A percentile compares a stretch with the other conserved stretches of the same genome.
Evolutionary conservation across 1,284 basidiomycete genomes (phyloP).

Genomic region (Coriolopsis trogii): DNA sequence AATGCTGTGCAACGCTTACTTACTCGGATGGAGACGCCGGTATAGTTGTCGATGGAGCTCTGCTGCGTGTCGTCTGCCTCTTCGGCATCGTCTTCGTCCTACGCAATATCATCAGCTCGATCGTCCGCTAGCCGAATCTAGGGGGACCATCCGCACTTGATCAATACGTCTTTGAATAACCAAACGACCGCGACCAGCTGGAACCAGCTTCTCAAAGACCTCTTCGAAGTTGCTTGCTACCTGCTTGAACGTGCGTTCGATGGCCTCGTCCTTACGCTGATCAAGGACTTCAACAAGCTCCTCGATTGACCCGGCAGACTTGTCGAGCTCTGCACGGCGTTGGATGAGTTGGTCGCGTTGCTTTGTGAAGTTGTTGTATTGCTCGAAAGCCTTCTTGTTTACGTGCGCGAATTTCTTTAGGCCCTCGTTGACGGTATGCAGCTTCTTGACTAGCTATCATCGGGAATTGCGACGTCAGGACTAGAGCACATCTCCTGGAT

Average conservation of each 20-base stretch:
- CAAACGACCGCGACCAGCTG: constrained; percentile 87
- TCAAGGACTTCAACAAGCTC: constrained; percentile 96
- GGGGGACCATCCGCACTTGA: constrained; percentile 54
- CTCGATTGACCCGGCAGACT: constrained; percentile 87
- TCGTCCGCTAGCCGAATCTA: too few species aligned
- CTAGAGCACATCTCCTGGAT: neutral
- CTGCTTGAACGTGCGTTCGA: constrained; percentile 97
- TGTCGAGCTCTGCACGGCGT: constrained; percentile 89
- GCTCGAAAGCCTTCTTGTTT: constrained; percentile 99
- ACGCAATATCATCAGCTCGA: neutral
- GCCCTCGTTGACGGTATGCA: constrained; percentile 89
- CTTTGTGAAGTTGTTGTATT: constrained; percentile 97
- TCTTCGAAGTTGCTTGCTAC: constrained; percentile 97
- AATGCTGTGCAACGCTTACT: neutral
- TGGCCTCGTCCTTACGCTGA: constrained; percentile 97
- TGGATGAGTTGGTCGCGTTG: constrained; percentile 91
- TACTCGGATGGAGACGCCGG: constrained; percentile 91
- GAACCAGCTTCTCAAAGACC: constrained; percentile 97
- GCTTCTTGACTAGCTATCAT: constrained; percentile 81
- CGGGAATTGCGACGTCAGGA: neutral
- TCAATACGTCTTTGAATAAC: constrained; percentile 92
- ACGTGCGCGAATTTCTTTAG: constrained; percentile 97
- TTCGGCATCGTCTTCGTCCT: constrained; percentile 71
- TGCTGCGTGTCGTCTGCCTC: constrained; percentile 73
- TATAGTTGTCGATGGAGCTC: constrained; percentile 90